These are phyloP conservation scores for Xylaria sp. DNA, from an alignment of 2,329 filamentous ascomycete species.

Conservation along the genomic window DNA sequence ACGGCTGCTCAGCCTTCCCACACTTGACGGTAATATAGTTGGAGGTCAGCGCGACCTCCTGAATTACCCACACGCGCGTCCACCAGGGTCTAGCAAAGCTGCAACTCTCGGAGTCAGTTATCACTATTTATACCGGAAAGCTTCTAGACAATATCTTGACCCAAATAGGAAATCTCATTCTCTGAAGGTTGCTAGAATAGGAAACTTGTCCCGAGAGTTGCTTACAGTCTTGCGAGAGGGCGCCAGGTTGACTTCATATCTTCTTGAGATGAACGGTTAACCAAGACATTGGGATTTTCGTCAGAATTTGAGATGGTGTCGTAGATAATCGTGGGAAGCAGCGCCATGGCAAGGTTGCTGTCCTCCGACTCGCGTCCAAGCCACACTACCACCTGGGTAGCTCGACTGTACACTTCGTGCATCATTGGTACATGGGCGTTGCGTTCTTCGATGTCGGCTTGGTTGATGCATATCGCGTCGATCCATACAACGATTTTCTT, in stretches of 20 bases:
- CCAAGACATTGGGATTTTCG: neutral
- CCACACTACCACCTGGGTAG: neutral
- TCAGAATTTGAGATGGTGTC: neutral
- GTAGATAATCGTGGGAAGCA: constrained; percentile 6
- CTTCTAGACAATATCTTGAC: too few relatives aligned
- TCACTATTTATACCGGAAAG: too few relatives aligned
- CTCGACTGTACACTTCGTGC: constrained; percentile 6
- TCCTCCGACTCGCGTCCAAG: constrained; percentile 4
- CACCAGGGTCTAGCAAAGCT: neutral
- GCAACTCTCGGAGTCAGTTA: too few relatives aligned
- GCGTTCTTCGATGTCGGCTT: constrained; percentile 5
- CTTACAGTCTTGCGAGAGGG: constrained; percentile 2
- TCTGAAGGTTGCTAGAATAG: too few relatives aligned
- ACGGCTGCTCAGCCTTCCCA: neutral
- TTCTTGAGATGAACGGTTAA: neutral
- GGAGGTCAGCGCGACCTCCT: constrained; percentile 5
- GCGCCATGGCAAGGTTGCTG: neutral
- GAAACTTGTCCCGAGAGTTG: too few relatives aligned
- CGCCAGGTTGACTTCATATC: neutral
- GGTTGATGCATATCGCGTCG: constrained; percentile 12
- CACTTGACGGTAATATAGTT: neutral
- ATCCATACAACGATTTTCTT: constrained; percentile 2
- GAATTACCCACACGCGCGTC: constrained; percentile 1
- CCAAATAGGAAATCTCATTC: too few relatives aligned
- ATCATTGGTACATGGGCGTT: constrained; percentile 6